These are phyloP conservation scores for Penicillium simplicissimum DNA, from an alignment of 495 filamentous ascomycete genomes.

Conservation along the genomic window DNA sequence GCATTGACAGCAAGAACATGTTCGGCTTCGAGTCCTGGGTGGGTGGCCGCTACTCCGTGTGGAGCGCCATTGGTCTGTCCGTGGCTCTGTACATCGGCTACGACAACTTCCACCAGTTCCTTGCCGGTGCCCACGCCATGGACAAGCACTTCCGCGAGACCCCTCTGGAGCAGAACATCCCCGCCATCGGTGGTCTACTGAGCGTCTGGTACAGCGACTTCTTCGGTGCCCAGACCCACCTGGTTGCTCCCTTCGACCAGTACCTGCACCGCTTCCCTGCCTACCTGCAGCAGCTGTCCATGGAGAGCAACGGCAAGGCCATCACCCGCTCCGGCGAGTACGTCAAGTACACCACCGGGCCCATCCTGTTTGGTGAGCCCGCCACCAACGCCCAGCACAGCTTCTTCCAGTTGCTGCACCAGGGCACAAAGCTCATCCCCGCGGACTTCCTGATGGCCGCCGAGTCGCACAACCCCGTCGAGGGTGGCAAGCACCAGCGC, in stretches of 20 bases:
- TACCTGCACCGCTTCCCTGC: conserved; percentile 98
- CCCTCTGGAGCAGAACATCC: conserved; percentile 93
- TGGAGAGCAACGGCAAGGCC: conserved; percentile 99
- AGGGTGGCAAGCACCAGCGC: conserved; percentile 89
- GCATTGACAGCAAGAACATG: conserved; percentile 98
- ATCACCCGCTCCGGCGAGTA: conserved; percentile 88
- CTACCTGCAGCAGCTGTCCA: conserved; percentile 97
- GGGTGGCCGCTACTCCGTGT: conserved; percentile 95
- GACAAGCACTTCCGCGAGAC: conserved; percentile 95
- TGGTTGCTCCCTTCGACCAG: conserved; percentile 97
- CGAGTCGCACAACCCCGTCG: conserved; percentile 93
- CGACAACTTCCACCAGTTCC: conserved; percentile 97
- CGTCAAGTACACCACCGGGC: conserved; percentile 94
- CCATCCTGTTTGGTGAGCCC: conserved; percentile 95
- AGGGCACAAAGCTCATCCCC: conserved; percentile 98
- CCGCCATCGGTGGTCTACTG: conserved; percentile 84
- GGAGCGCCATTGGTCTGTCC: conserved; percentile 96
- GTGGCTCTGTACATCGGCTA: conserved; percentile 93
- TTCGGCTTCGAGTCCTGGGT: conserved; percentile 99
- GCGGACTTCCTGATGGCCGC: conserved; percentile 96
- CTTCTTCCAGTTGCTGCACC: conserved; percentile 98
- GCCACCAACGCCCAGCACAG: conserved; percentile 99
- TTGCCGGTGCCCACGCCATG: conserved; percentile 94
- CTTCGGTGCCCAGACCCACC: conserved; percentile 94
- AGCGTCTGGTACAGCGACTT: conserved; percentile 99